Percentiles rank a stretch among this genome's conserved stretches.
Evolutionary conservation across 768 basidiomycete genomes (phyloP).

Genomic region (Lactarius pseudohatsudake): DNA sequence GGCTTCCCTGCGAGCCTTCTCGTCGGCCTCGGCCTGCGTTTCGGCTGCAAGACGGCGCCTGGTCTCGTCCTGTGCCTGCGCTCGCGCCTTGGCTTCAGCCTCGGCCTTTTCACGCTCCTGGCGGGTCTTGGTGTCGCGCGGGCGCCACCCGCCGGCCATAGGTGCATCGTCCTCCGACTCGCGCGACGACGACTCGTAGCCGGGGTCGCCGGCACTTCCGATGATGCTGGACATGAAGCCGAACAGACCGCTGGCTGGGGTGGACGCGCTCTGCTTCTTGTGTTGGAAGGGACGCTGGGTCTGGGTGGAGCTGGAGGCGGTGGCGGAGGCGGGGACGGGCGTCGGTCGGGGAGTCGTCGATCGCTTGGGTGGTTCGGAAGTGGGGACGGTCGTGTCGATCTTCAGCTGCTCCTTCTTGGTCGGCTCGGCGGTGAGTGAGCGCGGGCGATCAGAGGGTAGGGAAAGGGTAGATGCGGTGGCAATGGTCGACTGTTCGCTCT

Average conservation of each 20-base stretch:
- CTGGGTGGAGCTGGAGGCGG: neutral
- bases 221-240: conserved; percentile 14
- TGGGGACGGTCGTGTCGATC: conserved; percentile 9
- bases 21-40: conserved; percentile 7
- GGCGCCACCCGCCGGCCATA: conserved; percentile 22
- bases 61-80: conserved; percentile 11
- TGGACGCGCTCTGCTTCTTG: conserved; percentile 20
- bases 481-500: conserved; percentile 10
- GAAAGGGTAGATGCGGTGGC: neutral
- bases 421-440: conserved; percentile 23
- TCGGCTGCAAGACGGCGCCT: conserved; percentile 19
- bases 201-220: conserved; percentile 10
- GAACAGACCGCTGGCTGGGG: conserved; percentile 5
- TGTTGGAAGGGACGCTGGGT: conserved; percentile 2
- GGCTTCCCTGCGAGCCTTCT: conserved; percentile 9
- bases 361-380: conserved; percentile 1
- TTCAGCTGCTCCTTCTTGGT: conserved; percentile 26
- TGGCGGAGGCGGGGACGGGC: neutral
- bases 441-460: conserved; percentile 11
- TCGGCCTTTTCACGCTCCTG: conserved; percentile 21
- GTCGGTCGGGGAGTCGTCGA: conserved; percentile 5
- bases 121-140: conserved; percentile 12
- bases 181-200: conserved; percentile 26
- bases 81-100: conserved; percentile 12
- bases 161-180: conserved; percentile 22